phyloP scores from a whole-genome alignment of 495 filamentous ascomycete species.

The Podospora bellae-mahoneyi region DNA sequence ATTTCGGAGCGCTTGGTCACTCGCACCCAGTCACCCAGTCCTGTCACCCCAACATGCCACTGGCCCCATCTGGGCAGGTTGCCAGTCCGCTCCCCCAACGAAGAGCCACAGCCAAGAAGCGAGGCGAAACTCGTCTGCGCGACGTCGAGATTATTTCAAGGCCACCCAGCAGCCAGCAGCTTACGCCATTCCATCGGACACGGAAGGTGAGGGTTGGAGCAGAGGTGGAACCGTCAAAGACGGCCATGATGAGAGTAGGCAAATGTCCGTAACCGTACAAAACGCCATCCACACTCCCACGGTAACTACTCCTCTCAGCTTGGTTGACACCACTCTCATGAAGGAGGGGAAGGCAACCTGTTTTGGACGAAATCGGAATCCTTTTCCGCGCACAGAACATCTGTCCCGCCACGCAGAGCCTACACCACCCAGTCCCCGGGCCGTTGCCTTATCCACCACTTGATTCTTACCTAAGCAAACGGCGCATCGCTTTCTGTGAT shows the following conservation, averaged over 20 bases:
- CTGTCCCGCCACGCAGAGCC: background rate
- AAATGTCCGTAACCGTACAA: background rate
- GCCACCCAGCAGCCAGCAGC: background rate
- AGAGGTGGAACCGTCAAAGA: background rate
- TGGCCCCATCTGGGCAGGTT: constrained; percentile 6
- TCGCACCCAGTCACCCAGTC: background rate
- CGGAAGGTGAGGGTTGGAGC: background rate
- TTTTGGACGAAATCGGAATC: background rate
- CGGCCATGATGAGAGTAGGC: background rate
- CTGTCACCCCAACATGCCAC: constrained; percentile 7
- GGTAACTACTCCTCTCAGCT: background rate
- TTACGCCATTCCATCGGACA: background rate
- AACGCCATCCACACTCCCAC: background rate
- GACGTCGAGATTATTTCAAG: background rate
- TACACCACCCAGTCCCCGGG: too few species aligned
- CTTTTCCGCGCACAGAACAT: background rate
- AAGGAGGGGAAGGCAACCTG: background rate
- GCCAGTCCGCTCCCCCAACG: background rate
- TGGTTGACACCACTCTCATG: background rate
- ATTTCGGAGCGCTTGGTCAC: constrained; percentile 8
- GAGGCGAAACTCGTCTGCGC: constrained; percentile 9
- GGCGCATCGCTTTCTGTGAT: background rate
- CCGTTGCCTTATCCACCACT: background rate
- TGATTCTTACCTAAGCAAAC: background rate
- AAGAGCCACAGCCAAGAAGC: constrained; percentile 8